Conservation (phyloP, 129 eudicot genomes). For the Cynara cardunculus region DNA sequence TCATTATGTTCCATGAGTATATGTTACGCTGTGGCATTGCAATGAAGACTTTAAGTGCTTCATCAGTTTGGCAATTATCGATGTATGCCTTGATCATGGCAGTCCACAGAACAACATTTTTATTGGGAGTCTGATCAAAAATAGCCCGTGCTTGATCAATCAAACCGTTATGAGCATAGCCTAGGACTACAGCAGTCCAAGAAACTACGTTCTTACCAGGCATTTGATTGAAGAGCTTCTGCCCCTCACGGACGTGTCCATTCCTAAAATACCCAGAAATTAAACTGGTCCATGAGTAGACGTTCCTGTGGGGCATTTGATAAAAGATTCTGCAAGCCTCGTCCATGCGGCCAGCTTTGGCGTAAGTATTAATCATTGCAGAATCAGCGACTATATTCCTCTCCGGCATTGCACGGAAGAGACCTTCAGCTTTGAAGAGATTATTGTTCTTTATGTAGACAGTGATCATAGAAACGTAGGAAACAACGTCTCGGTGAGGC, state of each 20-base stretch:
- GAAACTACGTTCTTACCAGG: slow-evolving; percentile 45
- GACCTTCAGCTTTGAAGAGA: slow-evolving; percentile 34
- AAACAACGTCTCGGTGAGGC: slow-evolving; percentile 38
- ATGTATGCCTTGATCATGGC: slow-evolving; percentile 48
- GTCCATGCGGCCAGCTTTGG: slow-evolving; percentile 46
- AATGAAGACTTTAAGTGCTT: slow-evolving; percentile 35
- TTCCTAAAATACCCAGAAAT: slow-evolving; percentile 46
- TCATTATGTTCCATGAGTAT: slow-evolving; percentile 47
- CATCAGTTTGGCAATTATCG: slow-evolving; percentile 25
- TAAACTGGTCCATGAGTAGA: slow-evolving; percentile 49
- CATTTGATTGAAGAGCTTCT: slow-evolving; percentile 33
- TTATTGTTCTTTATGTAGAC: slow-evolving; percentile 44
- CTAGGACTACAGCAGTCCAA: slow-evolving; percentile 44
- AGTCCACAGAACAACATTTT: slow-evolving; percentile 49
- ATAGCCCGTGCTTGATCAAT: slow-evolving; percentile 37
- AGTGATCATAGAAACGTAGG: slow-evolving; percentile 48
- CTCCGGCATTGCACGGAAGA: slow-evolving; percentile 35
- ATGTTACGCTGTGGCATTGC: slow-evolving; percentile 44
- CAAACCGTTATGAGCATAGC: slow-evolving; percentile 44
- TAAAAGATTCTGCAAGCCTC: slow-evolving; percentile 39
- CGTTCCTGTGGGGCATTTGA: slow-evolving; percentile 41
- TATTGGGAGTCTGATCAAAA: slow-evolving; percentile 39
- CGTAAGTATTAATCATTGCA: slow-evolving; percentile 56
- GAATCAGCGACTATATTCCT: slow-evolving; percentile 46
- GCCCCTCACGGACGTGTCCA: slow-evolving; percentile 38